A percentile compares a stretch with the other conserved stretches of the same genome.
phyloP scores from a whole-genome alignment of 176 grass and related monocot species.

The Phoenix dactylifera region DNA sequence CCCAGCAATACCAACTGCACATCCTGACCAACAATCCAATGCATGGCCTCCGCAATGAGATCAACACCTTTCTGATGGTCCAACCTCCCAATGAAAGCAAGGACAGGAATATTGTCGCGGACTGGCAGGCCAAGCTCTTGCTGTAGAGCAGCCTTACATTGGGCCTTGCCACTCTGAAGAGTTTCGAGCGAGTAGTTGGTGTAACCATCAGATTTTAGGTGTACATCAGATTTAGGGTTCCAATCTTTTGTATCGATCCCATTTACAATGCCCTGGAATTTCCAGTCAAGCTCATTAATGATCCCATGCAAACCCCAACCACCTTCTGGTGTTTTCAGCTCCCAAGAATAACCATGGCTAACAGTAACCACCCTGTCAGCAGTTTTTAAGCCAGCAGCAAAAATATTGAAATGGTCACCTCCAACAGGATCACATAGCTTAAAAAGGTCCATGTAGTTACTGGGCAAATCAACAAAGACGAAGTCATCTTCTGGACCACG shows the following conservation, averaged over 20 bases:
- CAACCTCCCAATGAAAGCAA: constrained; percentile 83
- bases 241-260: constrained; percentile 77
- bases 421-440: constrained; percentile 69
- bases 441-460: constrained; percentile 60
- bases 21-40: constrained; percentile 80
- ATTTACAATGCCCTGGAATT: constrained; percentile 87
- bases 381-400: constrained; percentile 80
- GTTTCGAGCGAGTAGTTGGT: constrained; percentile 71
- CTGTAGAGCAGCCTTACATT: constrained; percentile 76
- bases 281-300: constrained; percentile 69
- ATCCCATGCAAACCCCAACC: constrained; percentile 83
- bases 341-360: constrained; percentile 90
- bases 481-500: constrained; percentile 86
- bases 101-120: constrained; percentile 42
- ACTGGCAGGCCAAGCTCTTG: constrained; percentile 67
- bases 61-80: constrained; percentile 93
- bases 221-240: constrained; percentile 64
- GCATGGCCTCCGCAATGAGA: constrained; percentile 82
- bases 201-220: constrained; percentile 75
- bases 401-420: constrained; percentile 89
- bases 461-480: constrained; percentile 54
- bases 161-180: constrained; percentile 52
- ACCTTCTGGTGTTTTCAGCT: constrained; percentile 82
- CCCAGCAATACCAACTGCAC: constrained; percentile 78
- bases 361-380: constrained; percentile 80